Percentiles rank a stretch among this genome's conserved stretches.
Conservation (phyloP, 108 stramenopile species). For the Fragilaria radians region DNA sequence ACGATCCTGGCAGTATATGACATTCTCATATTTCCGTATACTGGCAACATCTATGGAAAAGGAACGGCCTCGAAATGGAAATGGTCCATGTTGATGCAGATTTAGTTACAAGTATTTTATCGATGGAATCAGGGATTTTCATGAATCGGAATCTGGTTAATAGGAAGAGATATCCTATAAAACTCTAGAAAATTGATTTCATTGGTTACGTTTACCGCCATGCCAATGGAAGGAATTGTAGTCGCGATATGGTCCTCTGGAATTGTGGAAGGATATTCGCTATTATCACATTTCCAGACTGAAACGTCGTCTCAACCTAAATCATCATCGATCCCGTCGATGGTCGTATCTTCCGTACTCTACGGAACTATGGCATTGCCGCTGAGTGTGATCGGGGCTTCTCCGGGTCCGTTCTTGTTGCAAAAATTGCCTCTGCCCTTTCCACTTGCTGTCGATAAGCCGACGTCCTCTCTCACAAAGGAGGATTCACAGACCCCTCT, state of each 20-base stretch:
- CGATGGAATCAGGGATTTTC: no score
- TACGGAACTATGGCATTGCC: slow-evolving; percentile 7
- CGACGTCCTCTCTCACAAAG: background rate
- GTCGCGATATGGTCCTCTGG: background rate
- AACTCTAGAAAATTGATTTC: no score
- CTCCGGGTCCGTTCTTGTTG: background rate
- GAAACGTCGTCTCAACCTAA: background rate
- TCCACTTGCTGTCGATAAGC: background rate
- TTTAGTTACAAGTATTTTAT: no score
- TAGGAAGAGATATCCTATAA: no score
- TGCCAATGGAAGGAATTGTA: background rate
- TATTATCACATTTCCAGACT: background rate
- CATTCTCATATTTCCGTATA: no score
- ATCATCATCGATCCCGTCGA: background rate
- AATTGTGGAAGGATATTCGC: background rate
- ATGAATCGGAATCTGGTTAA: no score
- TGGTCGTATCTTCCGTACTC: slow-evolving; percentile 1
- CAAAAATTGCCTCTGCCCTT: background rate
- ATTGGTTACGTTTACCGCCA: no score
- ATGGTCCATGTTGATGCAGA: no score
- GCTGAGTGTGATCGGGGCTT: slow-evolving; percentile 5
- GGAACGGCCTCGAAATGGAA: no score
- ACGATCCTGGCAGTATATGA: no score
- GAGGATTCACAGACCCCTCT: background rate
- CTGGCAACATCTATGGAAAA: no score